Evolutionary conservation across 2,329 filamentous ascomycete genomes (phyloP), one percentile per base, ranked within the genome.

Genomic region (Plectosphaerella sp.): DNA sequence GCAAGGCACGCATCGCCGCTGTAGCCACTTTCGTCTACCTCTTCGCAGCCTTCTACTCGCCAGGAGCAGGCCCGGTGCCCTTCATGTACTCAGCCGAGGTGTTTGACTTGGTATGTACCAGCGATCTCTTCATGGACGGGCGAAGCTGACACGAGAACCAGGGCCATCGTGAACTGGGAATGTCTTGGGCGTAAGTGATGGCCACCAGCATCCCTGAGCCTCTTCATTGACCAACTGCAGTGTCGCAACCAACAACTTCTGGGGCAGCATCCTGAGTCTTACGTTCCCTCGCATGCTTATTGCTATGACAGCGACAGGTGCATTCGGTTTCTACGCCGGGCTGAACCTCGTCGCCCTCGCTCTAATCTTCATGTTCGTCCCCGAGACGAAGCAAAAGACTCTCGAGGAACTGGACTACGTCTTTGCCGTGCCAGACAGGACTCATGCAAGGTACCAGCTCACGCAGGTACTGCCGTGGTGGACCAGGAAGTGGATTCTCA

Each of bases 11-110:
- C 52, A 70, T 82, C 24, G 78, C 72, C 35, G 64, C 81, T 1
- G 76, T 87, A 14, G 79, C 82, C 0, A 68, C 84, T 5, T 86
- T 87, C 55, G 71, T 87, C 56, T 88, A 82, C 67, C 63, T 88
- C 14, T 88, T 87, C 56, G 80, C 77, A 1, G 81, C 80, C 7
- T 85, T 86, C 58, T 87, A 87, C 66, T 43, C 41, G n/a, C 41
- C 35, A 62, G 64, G 65, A 18, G 83, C 86, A 67, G 83, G 83
- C 0, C 75, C 80, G 0, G 82, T 86, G 1, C 81, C 82, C 0
- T 86, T 83, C 64, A 77, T 78, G 16, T 85, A 85, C 70, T 77
- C 72, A 1, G 81, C 83, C 4, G 83, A 43, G 37, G 16, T 43
- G 10, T 43, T 18, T 20, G n/a, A 39, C 14, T 39, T 12, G 18